A percentile compares a stretch with the other conserved stretches of the same genome.
These are phyloP conservation scores for Lactifluus echinatus DNA, from an alignment of 768 basidiomycete species.

Conservation along the genomic window DNA sequence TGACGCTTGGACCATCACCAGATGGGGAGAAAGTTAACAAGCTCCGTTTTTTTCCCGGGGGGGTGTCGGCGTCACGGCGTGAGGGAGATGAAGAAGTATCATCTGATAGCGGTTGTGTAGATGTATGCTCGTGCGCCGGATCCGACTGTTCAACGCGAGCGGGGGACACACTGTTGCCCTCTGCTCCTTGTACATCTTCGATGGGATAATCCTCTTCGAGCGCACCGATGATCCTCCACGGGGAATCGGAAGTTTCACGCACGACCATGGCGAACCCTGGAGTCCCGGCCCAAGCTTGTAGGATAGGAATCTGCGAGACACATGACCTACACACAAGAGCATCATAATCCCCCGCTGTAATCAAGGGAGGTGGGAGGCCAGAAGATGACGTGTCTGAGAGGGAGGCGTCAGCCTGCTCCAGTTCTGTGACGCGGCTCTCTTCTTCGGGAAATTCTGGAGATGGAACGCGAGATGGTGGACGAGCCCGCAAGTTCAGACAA, in stretches of 20 bases:
- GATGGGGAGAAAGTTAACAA: constrained; percentile 23
- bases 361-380: constrained; percentile 57
- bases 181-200: not conserved
- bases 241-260: constrained; percentile 35
- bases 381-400: constrained; percentile 56
- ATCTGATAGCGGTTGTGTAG: not conserved
- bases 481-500: constrained; percentile 70
- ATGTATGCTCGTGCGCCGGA: not conserved
- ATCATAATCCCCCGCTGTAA: constrained; percentile 65
- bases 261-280: constrained; percentile 59
- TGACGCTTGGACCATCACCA: constrained; percentile 33
- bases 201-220: constrained; percentile 23
- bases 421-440: constrained; percentile 1
- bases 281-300: constrained; percentile 61
- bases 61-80: not conserved
- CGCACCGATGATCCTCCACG: constrained; percentile 45
- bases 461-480: constrained; percentile 42
- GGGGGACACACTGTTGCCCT: not conserved
- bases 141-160: not conserved
- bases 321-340: constrained; percentile 65
- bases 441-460: constrained; percentile 21
- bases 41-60: constrained; percentile 36
- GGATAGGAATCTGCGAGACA: constrained; percentile 43
- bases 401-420: constrained; percentile 37
- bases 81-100: not conserved